Conservation (phyloP, 2,329 filamentous ascomycete genomes). For the Pseudocercospora cruenta region DNA sequence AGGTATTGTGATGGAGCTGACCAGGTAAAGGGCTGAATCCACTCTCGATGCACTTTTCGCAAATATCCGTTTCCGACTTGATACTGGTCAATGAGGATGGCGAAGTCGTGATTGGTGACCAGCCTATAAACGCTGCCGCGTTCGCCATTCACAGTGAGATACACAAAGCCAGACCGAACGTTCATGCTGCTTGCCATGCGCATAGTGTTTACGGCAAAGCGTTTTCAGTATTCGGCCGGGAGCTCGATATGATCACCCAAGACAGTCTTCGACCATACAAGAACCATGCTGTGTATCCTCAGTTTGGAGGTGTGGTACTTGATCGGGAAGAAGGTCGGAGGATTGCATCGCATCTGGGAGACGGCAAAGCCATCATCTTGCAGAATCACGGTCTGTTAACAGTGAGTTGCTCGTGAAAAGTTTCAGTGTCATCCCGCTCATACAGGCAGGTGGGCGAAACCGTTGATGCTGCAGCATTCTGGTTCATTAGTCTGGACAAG, state of each 20-base stretch:
- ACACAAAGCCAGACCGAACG: conserved; percentile 47
- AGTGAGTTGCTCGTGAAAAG: conserved; percentile 26
- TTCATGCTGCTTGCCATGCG: conserved; percentile 46
- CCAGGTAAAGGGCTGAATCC: conserved; percentile 43
- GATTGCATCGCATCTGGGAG: conserved; percentile 46
- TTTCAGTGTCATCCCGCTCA: conserved; percentile 5
- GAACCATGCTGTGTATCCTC: conserved; percentile 47
- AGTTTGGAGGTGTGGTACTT: conserved; percentile 53
- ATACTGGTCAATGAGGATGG: conserved; percentile 51
- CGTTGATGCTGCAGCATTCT: conserved; percentile 52
- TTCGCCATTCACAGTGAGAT: conserved; percentile 52
- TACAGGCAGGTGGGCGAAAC: conserved; percentile 35
- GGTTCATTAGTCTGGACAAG: conserved; percentile 51
- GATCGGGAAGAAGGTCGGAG: conserved; percentile 47
- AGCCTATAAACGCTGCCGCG: conserved; percentile 50
- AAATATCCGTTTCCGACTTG: conserved; percentile 49
- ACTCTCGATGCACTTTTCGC: conserved; percentile 49
- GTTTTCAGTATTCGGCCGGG: conserved; percentile 50
- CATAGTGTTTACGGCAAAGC: conserved; percentile 54
- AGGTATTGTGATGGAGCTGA: neutral
- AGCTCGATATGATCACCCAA: conserved; percentile 54
- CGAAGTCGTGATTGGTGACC: conserved; percentile 46
- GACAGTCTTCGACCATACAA: conserved; percentile 50
- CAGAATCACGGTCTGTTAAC: conserved; percentile 53
- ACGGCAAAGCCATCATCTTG: conserved; percentile 45